Evolutionary conservation across 1,284 basidiomycete genomes (phyloP).

Genomic region (Ustilago bromivora): DNA sequence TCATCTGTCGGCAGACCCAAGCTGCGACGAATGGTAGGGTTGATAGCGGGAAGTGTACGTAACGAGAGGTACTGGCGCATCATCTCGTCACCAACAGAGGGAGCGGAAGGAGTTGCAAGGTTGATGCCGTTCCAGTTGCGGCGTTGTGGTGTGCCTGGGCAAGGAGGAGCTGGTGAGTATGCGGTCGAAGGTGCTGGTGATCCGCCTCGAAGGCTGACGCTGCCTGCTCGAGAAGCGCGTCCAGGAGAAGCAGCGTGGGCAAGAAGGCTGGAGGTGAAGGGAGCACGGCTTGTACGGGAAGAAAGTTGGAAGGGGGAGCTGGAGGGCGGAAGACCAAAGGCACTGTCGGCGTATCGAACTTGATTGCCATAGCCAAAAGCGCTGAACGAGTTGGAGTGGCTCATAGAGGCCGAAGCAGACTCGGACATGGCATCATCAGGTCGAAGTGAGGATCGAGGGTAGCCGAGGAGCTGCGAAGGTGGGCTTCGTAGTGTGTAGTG

Average conservation of each 20-base stretch:
- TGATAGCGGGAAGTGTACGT: conserved; percentile 46
- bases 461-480: conserved; percentile 32
- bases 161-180: conserved; percentile 27
- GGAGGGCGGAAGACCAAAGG: conserved; percentile 45
- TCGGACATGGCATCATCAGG: conserved; percentile 54
- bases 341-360: conserved; percentile 43
- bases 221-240: conserved; percentile 31
- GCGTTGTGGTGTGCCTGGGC: conserved; percentile 38
- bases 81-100: conserved; percentile 55
- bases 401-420: conserved; percentile 34
- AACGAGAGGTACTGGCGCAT: conserved; percentile 52
- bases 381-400: conserved; percentile 47
- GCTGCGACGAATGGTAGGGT: conserved; percentile 24
- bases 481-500: conserved; percentile 34
- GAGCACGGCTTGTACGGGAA: conserved; percentile 30
- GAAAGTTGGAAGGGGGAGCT: conserved; percentile 55
- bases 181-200: conserved; percentile 37
- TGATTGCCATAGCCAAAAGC: conserved; percentile 59
- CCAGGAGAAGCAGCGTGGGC: conserved; percentile 27
- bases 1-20: conserved; percentile 25
- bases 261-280: conserved; percentile 27
- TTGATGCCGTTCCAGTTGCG: conserved; percentile 62
- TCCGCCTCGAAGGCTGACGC: conserved; percentile 27
- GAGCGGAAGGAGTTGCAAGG: conserved; percentile 47
- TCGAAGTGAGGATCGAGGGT: conserved; percentile 44